Base-by-base conservation (phyloP, 441 rosid genomes). In the Mallotus repandus region DNA sequence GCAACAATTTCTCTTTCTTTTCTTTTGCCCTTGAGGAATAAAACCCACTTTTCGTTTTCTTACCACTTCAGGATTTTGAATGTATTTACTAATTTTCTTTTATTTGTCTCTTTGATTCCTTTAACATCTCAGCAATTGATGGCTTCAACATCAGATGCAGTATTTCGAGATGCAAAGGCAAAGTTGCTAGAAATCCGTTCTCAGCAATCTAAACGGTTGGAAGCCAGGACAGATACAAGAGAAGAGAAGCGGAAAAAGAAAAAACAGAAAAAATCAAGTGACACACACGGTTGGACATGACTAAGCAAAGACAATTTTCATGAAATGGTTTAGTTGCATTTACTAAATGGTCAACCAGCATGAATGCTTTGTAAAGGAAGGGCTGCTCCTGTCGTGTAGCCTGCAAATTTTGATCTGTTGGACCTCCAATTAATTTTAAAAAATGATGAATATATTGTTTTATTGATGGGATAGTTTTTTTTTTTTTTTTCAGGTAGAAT, bases 91-190 rank as follows among this genome's bases (percentile, higher is more conserved):
- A 13, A 11, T 6, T 16, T 10, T 3, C 54, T 10, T 62, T 58
- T 58, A 21, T 11, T 29, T 29, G 32, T 29, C 32, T 29, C 2
- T 35, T 29, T 53, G 63, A 50, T 19, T 60, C 75, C 41, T 77
- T 48, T 41, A 64, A 49, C 65, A n/a, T n/a, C 35, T 70, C 87
- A 93, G 97, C 96, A 93, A 89, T 68, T 93, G 85, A 88, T 96
- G 97, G 94, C 92, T 61, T 80, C 87, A 75, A 90, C 89, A 79
- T 89, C 98, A 16, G 97, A 96, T 82, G 92, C 94, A 46, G 88
- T 84, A 35, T 93, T 93, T 78, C 86, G 55, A 75, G 95, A 90
- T 76, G 98, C 98, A 6, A 91, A 86, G 77, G 80, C 72, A 7
- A 96, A 91, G 84, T 72, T 93, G 77, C 80, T 80, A 80, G 96